Conservation (phyloP, 1,139 yeast species). For the Magnusiomyces clavatus region DNA sequence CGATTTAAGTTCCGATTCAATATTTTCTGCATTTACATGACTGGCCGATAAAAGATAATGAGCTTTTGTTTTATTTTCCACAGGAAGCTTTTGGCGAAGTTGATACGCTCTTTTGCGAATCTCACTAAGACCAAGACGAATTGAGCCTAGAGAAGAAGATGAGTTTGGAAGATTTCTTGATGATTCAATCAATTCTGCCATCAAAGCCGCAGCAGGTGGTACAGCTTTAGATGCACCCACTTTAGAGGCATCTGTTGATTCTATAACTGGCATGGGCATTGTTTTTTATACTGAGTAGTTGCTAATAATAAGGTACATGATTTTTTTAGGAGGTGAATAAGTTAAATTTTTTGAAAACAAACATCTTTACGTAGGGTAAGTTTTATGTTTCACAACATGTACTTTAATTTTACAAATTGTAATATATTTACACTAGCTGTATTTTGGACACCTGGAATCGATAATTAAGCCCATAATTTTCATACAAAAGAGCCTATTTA, state of each 20-base stretch:
- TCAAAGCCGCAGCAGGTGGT: conserved; percentile 34
- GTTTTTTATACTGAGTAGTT: neutral
- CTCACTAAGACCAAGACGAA: conserved; percentile 70
- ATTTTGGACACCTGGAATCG: too few relatives aligned
- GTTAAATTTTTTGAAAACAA: neutral
- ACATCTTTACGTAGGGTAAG: neutral
- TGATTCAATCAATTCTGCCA: conserved; percentile 63
- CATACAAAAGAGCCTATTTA: too few relatives aligned
- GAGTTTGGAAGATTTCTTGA: conserved; percentile 63
- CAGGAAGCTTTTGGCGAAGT: conserved; percentile 43
- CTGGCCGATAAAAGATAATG: conserved; percentile 86
- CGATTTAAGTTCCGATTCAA: conserved; percentile 50
- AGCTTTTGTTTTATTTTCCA: conserved; percentile 65
- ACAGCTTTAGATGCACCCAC: conserved; percentile 1
- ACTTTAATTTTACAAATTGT: neutral
- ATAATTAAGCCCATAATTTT: too few relatives aligned
- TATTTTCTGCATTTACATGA: conserved; percentile 83
- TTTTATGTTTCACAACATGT: neutral
- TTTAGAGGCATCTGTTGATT: conserved; percentile 2
- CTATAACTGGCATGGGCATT: conserved; percentile 8
- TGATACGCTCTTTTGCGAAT: conserved; percentile 62
- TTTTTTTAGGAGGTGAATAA: neutral
- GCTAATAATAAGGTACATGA: too few relatives aligned
- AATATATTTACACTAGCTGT: too few relatives aligned
- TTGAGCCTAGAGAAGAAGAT: conserved; percentile 57